Base-by-base conservation (phyloP, 129 eudicot species). In the Tagetes erecta region DNA sequence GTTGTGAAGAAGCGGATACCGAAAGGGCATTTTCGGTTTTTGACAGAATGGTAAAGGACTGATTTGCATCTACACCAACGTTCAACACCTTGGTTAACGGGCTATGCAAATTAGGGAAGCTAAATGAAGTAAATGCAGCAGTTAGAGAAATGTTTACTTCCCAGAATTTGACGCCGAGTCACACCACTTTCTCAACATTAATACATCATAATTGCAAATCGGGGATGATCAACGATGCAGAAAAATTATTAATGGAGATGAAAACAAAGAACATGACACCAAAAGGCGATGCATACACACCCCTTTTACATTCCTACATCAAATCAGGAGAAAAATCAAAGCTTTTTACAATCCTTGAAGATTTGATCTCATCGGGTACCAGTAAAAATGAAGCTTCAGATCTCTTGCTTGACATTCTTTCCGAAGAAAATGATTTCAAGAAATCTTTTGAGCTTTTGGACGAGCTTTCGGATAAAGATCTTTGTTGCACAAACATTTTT, bases 401-500 rank as follows among this genome's bases (percentile, higher is more conserved):
- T 75, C 72, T 65, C 35, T 50, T 75, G 71, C 72, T 75, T 13
- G 79, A 75, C 0, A 31, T 31, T 64, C 64, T 64, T 75, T 64
- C 72, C 38, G 76, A 75, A 80, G 85, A 84, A 70, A 84, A 84
- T 20, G 67, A 79, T 76, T 68, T 82, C 56, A 80, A 78, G 67
- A 55, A 67, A 76, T 4, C 68, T 9, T 76, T 67, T 6, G 59
- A 76, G 34, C 74, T 76, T 76, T 57, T 67, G 27, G 35, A 67
- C 31, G 58, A 76, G 39, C 46, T 76, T 30, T 35, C 33, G 39
- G 80, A 63, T 31, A 80, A 82, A 62, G 84, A 86, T 67, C 46
- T 83, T 10, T 73, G 83, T 67, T 77, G 58, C 12, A 41, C 38
- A 55, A 76, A 62, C 31, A 36, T 56, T 55, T 76, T 40, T 56